Percentiles rank a stretch among this genome's conserved stretches.
Conservation (phyloP, 2,329 filamentous ascomycete genomes). For the Salinomyces thailandicus region DNA sequence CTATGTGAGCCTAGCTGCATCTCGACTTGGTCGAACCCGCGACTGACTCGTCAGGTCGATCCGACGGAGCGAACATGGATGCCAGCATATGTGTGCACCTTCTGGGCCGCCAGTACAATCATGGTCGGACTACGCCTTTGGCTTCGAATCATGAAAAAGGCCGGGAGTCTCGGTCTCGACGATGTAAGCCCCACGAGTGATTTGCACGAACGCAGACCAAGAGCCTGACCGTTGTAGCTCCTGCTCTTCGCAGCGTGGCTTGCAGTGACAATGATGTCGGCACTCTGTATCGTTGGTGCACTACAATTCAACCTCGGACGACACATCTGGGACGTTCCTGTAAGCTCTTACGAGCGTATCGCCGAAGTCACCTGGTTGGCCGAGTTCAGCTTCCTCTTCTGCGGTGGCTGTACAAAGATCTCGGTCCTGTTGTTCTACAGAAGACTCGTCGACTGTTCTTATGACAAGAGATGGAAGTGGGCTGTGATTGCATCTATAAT, state of each 20-base stretch:
- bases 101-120: slow-evolving; percentile 18
- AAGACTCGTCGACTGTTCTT: slow-evolving; percentile 28
- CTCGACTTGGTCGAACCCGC: background rate
- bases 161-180: slow-evolving; percentile 23
- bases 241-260: slow-evolving; percentile 18
- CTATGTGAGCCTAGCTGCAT: slow-evolving; percentile 7
- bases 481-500: slow-evolving; percentile 29
- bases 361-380: slow-evolving; percentile 25
- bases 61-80: slow-evolving; percentile 24
- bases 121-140: slow-evolving; percentile 20
- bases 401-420: slow-evolving; percentile 26
- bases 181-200: too few relatives aligned
- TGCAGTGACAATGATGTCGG: slow-evolving; percentile 14
- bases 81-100: slow-evolving; percentile 19
- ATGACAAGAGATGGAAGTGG: slow-evolving; percentile 28
- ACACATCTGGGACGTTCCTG: slow-evolving; percentile 29
- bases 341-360: slow-evolving; percentile 10
- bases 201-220: background rate
- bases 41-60: slow-evolving; percentile 7
- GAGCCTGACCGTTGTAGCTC: slow-evolving; percentile 6
- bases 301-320: slow-evolving; percentile 22
- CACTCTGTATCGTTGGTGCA: slow-evolving; percentile 13
- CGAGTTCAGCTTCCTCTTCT: slow-evolving; percentile 25
- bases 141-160: slow-evolving; percentile 20
- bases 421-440: slow-evolving; percentile 34